Base-by-base conservation (phyloP, 805 yeast genomes). In the Candida dajiaensis region DNA sequence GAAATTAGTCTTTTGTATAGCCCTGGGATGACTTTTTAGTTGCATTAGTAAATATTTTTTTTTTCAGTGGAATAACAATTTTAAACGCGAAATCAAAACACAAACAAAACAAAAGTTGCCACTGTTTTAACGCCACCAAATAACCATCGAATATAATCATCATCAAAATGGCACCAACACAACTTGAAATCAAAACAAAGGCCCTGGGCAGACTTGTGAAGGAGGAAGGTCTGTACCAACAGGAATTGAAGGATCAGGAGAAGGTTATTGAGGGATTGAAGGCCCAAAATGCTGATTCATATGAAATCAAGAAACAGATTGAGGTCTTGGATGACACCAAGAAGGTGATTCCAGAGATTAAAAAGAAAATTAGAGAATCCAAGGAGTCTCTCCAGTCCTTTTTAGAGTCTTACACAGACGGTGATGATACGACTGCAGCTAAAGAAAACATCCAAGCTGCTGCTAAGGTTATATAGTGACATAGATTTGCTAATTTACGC, bases 191-290 rank as follows among this genome's bases (percentile, higher is more conserved):
- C 61, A 86, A 85, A 55, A 72, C 76, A 33, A 78, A 76, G 48
- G 89, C 96, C 1, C 69, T 88, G 43, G 73, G 75, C 49, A 72
- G 95, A 50, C 68, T 89, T 15, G 56, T 81, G 36, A 85, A 85
- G 53, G 96, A 89, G 60, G 81, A 81, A 50, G 58, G 58, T 12
- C 68, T 78, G 29, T 88, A 87, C 60, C 67, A 72, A 22, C 69
- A 73, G 46, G 95, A 87, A 56, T 69, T 77, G 33, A 62, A 61
- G 15, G 82, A 80, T 41, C 85, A 83, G 50, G 67, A 72, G 39
- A 62, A 62, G 9, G 67, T 65, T 46, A 73, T 84, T n/a, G 72
- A 67, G 18, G 60, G 64, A 40, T 65, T 83, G 68, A 73, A 71
- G 53, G 55, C 66, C 8, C 66, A 65, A 19, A 64, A 70, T 21